A percentile compares a stretch with the other conserved stretches of the same genome.
Evolutionary conservation across 2,329 filamentous ascomycete genomes (phyloP).

Genomic region (Daldinia sp.): DNA sequence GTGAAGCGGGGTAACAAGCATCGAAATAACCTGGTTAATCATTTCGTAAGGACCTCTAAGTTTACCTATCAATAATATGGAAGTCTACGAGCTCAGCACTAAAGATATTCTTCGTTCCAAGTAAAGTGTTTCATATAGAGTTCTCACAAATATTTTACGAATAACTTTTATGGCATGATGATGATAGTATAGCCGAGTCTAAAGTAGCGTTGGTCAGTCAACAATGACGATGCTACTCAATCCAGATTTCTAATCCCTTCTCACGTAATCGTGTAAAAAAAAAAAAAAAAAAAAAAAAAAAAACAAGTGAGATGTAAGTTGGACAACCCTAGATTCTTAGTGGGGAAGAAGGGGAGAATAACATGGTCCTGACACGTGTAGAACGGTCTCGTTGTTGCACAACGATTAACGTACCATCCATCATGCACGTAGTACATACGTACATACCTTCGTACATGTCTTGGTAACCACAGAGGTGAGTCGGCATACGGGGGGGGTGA

Average conservation of each 20-base stretch:
- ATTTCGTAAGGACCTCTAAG: neutral
- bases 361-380: constrained; percentile 21
- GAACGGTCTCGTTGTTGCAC: neutral
- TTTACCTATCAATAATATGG: neutral
- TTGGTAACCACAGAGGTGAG: neutral
- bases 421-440: neutral
- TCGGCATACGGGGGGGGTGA: constrained; percentile 2
- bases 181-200: neutral
- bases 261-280: neutral
- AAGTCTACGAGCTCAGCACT: neutral
- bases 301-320: no score
- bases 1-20: neutral
- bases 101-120: neutral
- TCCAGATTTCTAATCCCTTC: neutral
- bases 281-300: neutral
- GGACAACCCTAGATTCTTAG: neutral
- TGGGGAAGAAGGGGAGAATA: constrained; percentile 5
- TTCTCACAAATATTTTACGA: neutral
- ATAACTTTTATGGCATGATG: neutral
- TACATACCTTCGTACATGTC: neutral
- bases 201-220: neutral
- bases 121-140: neutral
- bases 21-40: neutral
- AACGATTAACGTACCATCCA: constrained; percentile 9
- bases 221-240: neutral